Base-by-base conservation (phyloP, 169 alveolate species). In the Hepatocystis sp. region DNA sequence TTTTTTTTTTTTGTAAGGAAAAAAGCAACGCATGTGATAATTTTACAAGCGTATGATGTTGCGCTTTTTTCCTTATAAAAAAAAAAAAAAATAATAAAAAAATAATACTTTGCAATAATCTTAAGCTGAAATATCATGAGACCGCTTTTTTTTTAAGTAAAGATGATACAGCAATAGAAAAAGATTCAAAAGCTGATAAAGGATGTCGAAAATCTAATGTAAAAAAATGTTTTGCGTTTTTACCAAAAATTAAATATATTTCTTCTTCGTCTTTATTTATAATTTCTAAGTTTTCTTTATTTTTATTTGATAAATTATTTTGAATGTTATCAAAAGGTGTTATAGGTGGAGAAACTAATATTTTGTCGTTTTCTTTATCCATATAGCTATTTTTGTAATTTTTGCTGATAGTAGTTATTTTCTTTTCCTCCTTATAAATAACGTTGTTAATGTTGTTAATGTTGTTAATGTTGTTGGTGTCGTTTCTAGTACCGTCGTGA, bases 191-290 rank as follows among this genome's bases (percentile, higher is more conserved):
- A n/a, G 90, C 58, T 11, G 93, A 60, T 40, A 92, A 78, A 36
- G 95, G 95, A 49, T 84, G 90, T 17, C 95, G 85, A 58, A 90
- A 92, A 67, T 92, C 95, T 42, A 92, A 71, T 34, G 92, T 78
- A 49, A 86, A 92, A 40, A 61, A 92, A 47, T 92, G 93, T 68
- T 92, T 84, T 17, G 92, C 60, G 53, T 84, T 47, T 65, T 86
- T 84, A 21, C 95, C 95, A 67, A 92, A 86, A 90, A 81, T 81
- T 61, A 81, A 64, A 81, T 53, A 81, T 49, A 81, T 81, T 49
- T 81, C 89, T 28, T 81, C 89, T 36, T 81, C 68, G 47, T 81
- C 89, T 21, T 81, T 81, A 44, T 81, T 81, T 42, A 81, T 32
- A 81, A 81, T 81, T 61, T 81, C 89, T 7, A 61, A 61, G 19